Conservation (phyloP, 306 rosid genomes). For the Hylodesmum podocarpum region DNA sequence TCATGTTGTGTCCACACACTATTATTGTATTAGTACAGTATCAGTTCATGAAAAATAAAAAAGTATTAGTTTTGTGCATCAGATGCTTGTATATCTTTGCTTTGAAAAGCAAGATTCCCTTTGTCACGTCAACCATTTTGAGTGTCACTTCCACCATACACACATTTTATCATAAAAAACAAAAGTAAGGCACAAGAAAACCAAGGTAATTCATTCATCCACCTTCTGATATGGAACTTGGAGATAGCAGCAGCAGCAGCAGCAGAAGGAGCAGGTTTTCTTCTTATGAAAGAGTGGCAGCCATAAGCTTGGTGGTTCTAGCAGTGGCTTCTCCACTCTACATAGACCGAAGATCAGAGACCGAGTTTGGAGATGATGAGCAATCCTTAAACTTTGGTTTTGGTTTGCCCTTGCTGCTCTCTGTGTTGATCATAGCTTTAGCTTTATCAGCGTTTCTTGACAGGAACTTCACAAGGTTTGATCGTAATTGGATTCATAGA, state of each 20-base stretch:
- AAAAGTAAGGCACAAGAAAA: not conserved
- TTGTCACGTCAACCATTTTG: not conserved
- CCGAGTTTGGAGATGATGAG: constrained; percentile 55
- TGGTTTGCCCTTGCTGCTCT: constrained; percentile 67
- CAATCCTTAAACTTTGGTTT: constrained; percentile 41
- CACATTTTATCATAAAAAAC: not conserved
- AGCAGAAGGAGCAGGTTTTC: constrained; percentile 54
- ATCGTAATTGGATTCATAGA: constrained; percentile 86
- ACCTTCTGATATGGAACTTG: constrained; percentile 52
- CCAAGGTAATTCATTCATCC: constrained; percentile 5
- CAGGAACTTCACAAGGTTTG: constrained; percentile 63
- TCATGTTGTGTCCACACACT: not conserved
- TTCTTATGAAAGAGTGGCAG: constrained; percentile 63
- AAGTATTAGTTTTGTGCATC: not conserved
- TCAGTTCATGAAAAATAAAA: not conserved
- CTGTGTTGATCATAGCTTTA: constrained; percentile 56
- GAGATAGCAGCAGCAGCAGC: constrained; percentile 43
- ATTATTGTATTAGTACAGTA: not conserved
- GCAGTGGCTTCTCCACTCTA: constrained; percentile 91
- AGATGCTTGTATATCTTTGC: not conserved
- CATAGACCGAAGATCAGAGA: constrained; percentile 51
- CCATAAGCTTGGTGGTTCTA: constrained; percentile 58
- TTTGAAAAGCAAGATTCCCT: constrained; percentile 37
- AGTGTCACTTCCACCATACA: not conserved
- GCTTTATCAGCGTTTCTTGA: constrained; percentile 54